Base-by-base conservation (phyloP, 805 yeast genomes). In the Phaffomyces opuntiae region DNA sequence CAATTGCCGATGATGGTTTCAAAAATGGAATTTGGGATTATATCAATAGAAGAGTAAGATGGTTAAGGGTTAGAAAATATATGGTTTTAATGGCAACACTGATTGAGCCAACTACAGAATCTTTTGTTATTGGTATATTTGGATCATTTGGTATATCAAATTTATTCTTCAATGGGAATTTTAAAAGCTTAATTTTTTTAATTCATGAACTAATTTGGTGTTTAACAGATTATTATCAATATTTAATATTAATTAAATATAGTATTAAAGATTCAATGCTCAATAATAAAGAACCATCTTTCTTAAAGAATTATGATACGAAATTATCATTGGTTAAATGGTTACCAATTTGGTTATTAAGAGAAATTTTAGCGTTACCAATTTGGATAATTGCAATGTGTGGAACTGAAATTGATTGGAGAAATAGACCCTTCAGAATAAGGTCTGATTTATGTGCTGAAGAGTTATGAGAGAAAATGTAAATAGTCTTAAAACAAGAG, bases 71-170 rank as follows among this genome's bases (percentile, higher is more conserved):
- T 12, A 69, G 96, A 32, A 85, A 83, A 57, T 87, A 86, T 60
- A 87, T 88, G 95, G 96, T 88, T 4, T 65, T 83, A 29, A 79
- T 80, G 13, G 96, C 96, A 1, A 88, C 96, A 0, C 60, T 88
- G 42, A 67, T 87, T 26, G 96, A 88, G 58, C 96, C 96, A 4
- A 75, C 90, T 7, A 88, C 96, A 0, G 96, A 88, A 61, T 75
- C 83, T 39, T 50, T 88, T 2, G 61, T 87, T 3, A 73, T 81
- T 53, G 93, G 91, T 0, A 19, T 73, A 0, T 75, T 77, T 59
- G 95, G 95, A 6, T 67, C 82, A 0, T 77, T 70, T 58, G 82
- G 81, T 4, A 53, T 80, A 1, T 72, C 81, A 9, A 67, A 69
- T 3, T 45, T 83, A 16, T 65, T 77, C 35, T 59, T 66, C 9